phyloP scores from a whole-genome alignment of 163 green algal genomes.

The Trebouxia gelatinosa region DNA sequence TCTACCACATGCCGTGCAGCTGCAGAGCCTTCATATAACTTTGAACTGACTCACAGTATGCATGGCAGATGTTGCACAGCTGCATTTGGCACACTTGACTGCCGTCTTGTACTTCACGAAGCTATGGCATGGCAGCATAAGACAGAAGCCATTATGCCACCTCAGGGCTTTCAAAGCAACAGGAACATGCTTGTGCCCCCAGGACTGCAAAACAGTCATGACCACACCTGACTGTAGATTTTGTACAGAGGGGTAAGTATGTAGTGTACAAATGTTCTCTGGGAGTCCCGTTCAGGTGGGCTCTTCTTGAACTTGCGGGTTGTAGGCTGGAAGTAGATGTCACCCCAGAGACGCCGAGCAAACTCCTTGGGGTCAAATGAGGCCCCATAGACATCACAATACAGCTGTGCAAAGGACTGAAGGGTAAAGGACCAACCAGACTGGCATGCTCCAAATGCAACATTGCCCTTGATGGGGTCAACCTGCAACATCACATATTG shows the following conservation, averaged over 20 bases:
- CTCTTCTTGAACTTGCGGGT: slow-evolving; percentile 49
- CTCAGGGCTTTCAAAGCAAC: not conserved
- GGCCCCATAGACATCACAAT: slow-evolving; percentile 66
- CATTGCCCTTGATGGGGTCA: slow-evolving; percentile 84
- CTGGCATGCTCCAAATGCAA: slow-evolving; percentile 78
- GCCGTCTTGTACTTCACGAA: too few relatives aligned
- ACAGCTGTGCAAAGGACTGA: slow-evolving; percentile 85
- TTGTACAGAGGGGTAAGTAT: slow-evolving; percentile 98
- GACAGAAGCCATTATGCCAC: not conserved
- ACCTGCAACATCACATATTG: slow-evolving; percentile 42
- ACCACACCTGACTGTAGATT: slow-evolving; percentile 69
- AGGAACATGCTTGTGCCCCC: not conserved
- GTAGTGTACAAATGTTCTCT: slow-evolving; percentile 93
- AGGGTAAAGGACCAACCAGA: slow-evolving; percentile 95
- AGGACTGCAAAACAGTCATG: not conserved
- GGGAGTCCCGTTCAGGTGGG: slow-evolving; percentile 34
- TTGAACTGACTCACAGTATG: not conserved
- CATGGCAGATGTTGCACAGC: not conserved
- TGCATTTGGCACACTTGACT: not conserved
- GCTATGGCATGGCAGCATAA: too few relatives aligned
- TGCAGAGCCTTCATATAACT: too few relatives aligned
- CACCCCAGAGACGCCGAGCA: slow-evolving; percentile 89
- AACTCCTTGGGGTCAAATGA: slow-evolving; percentile 76
- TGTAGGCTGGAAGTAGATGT: slow-evolving; percentile 86
- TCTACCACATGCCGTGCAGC: too few relatives aligned